These are phyloP conservation scores for Lecanosticta acicola DNA, from an alignment of 2,329 filamentous ascomycete species.

Conservation along the genomic window DNA sequence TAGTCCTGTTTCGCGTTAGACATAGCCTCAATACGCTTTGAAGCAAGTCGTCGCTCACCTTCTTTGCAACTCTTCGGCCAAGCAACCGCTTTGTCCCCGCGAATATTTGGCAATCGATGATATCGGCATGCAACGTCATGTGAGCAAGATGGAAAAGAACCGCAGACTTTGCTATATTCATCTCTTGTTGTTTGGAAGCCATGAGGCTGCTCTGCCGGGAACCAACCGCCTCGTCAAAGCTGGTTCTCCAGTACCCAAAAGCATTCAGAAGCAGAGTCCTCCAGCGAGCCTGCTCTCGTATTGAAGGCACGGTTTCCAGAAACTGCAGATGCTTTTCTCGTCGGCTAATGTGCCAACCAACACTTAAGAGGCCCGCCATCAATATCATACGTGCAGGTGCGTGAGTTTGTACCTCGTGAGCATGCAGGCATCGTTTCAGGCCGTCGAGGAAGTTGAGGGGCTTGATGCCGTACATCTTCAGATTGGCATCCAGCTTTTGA, in stretches of 20 bases:
- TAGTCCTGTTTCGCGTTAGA: slow-evolving; percentile 50
- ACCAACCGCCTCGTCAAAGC: slow-evolving; percentile 75
- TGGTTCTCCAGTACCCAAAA: slow-evolving; percentile 85
- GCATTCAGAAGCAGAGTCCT: slow-evolving; percentile 73
- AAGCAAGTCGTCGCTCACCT: slow-evolving; percentile 30
- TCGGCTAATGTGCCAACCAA: slow-evolving; percentile 95
- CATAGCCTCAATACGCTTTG: not conserved
- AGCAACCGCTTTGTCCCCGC: slow-evolving; percentile 77
- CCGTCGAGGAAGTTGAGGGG: slow-evolving; percentile 83
- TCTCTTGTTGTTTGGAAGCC: slow-evolving; percentile 28
- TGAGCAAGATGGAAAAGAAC: slow-evolving; percentile 87
- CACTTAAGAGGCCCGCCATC: slow-evolving; percentile 84
- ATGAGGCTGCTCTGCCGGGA: slow-evolving; percentile 35
- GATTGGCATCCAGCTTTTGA: slow-evolving; percentile 69
- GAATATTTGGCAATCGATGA: slow-evolving; percentile 91
- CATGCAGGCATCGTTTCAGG: slow-evolving; percentile 78
- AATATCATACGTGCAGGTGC: slow-evolving; percentile 84
- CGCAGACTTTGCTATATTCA: slow-evolving; percentile 55
- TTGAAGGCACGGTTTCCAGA: slow-evolving; percentile 68
- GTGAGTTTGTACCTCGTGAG: slow-evolving; percentile 76
- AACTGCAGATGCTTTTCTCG: slow-evolving; percentile 86
- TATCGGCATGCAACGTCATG: slow-evolving; percentile 94
- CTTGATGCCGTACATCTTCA: slow-evolving; percentile 74
- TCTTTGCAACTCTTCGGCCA: slow-evolving; percentile 72
- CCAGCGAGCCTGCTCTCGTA: slow-evolving; percentile 88